Percentiles rank a stretch among this genome's conserved stretches.
Conservation (phyloP, 208 protist species). For the Leishmania martiniquensis region DNA sequence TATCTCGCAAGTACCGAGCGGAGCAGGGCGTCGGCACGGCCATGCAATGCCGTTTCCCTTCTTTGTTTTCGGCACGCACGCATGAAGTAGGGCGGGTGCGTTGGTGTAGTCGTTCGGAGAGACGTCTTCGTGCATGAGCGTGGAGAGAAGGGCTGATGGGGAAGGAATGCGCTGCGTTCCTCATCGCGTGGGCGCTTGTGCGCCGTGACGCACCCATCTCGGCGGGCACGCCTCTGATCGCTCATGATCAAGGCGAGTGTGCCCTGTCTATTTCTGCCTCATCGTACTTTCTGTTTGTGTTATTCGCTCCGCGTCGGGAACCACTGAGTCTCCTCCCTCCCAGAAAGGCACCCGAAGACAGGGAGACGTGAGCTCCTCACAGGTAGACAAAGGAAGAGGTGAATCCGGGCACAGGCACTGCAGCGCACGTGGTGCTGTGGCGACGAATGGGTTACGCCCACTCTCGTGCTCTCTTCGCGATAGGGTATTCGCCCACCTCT, state of each 20-base stretch:
- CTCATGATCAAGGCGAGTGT: neutral
- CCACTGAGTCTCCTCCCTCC: no score
- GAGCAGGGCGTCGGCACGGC: neutral
- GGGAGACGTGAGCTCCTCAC: neutral
- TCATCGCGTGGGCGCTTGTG: neutral
- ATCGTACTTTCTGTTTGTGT: neutral
- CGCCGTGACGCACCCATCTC: neutral
- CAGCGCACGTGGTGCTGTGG: neutral
- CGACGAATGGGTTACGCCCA: neutral
- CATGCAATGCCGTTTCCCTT: neutral
- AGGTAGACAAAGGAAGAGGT: neutral
- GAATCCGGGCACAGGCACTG: no score
- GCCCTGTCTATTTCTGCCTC: neutral
- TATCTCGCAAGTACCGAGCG: neutral
- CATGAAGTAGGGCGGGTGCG: neutral
- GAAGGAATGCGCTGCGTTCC: neutral
- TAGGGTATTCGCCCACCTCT: neutral
- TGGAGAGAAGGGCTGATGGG: neutral
- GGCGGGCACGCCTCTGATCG: neutral
- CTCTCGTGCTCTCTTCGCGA: neutral
- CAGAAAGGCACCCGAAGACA: neutral
- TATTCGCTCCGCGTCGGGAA: neutral
- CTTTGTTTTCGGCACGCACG: neutral
- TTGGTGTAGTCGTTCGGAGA: no score
- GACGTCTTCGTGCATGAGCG: neutral